These are phyloP conservation scores for Yarrowia phangngaensis DNA, from an alignment of 805 yeast genomes.

Conservation along the genomic window DNA sequence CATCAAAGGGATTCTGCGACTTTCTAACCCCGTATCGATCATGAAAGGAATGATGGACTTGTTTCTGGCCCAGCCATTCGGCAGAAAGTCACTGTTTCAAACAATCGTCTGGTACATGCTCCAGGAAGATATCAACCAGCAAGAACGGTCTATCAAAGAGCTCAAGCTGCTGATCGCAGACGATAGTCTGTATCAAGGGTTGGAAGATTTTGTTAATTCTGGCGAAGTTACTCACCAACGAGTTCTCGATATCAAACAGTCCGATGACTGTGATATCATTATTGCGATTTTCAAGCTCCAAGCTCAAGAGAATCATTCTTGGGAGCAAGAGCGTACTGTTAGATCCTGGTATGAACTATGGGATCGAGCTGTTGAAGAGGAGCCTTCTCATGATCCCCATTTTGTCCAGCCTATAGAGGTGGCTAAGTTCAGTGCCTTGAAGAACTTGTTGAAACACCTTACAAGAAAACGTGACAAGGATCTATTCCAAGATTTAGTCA, in stretches of 20 bases:
- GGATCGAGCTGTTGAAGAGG: constrained; percentile 38
- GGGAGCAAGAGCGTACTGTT: constrained; percentile 27
- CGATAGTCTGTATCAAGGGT: constrained; percentile 25
- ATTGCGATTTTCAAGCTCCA: constrained; percentile 19
- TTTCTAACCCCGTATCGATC: constrained; percentile 83
- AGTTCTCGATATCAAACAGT: constrained; percentile 28
- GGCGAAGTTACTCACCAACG: constrained; percentile 36
- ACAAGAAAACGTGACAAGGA: constrained; percentile 73
- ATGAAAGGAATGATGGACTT: constrained; percentile 76
- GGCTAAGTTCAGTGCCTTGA: constrained; percentile 33
- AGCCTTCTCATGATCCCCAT: constrained; percentile 29
- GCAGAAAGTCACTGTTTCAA: constrained; percentile 65
- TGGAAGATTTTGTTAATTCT: constrained; percentile 29
- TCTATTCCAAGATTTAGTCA: constrained; percentile 72
- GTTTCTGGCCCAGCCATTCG: constrained; percentile 75
- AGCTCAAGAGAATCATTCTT: constrained; percentile 12
- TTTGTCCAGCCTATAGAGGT: constrained; percentile 27
- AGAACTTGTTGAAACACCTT: constrained; percentile 58
- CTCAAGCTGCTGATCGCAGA: constrained; percentile 44
- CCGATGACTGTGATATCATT: constrained; percentile 11
- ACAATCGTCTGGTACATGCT: constrained; percentile 67
- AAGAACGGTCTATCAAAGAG: constrained; percentile 50
- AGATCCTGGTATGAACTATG: constrained; percentile 39
- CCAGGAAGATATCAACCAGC: constrained; percentile 68
- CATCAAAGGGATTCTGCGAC: constrained; percentile 68